These are phyloP conservation scores for Leccinum imitatum DNA, from an alignment of 768 basidiomycete genomes.

Conservation along the genomic window DNA sequence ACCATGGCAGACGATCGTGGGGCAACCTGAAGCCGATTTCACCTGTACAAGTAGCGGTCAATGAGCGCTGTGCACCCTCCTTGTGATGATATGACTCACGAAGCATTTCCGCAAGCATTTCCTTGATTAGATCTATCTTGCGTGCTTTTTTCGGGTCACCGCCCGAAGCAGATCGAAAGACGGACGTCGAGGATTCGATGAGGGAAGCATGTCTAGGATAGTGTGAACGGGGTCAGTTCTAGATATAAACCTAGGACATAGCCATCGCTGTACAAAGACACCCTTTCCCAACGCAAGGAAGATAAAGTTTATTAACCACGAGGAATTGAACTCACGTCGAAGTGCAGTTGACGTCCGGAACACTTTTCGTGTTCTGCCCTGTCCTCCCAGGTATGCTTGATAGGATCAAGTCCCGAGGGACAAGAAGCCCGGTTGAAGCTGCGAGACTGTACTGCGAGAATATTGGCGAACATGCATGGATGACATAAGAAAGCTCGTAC, in stretches of 20 bases:
- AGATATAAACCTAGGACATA: too few relatives aligned
- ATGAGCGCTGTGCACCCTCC: neutral
- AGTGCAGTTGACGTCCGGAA: neutral
- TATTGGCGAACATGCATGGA: neutral
- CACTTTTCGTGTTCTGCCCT: neutral
- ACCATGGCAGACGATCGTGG: neutral
- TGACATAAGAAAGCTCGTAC: neutral
- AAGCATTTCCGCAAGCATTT: slow-evolving; percentile 8
- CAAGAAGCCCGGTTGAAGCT: neutral
- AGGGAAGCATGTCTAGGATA: neutral
- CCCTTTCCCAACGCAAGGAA: neutral
- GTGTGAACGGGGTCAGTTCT: neutral
- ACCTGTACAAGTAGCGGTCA: neutral
- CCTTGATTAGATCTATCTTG: slow-evolving; percentile 9
- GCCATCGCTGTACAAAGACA: too few relatives aligned
- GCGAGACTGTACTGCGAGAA: neutral
- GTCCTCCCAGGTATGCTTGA: neutral
- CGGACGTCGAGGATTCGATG: neutral
- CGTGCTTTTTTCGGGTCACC: neutral
- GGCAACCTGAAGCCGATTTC: neutral
- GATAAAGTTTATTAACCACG: neutral
- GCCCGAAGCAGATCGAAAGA: neutral
- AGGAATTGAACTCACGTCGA: neutral
- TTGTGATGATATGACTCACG: neutral
- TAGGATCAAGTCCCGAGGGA: neutral